Conservation (phyloP, 495 filamentous ascomycete genomes). For the Neurospora sp. region DNA sequence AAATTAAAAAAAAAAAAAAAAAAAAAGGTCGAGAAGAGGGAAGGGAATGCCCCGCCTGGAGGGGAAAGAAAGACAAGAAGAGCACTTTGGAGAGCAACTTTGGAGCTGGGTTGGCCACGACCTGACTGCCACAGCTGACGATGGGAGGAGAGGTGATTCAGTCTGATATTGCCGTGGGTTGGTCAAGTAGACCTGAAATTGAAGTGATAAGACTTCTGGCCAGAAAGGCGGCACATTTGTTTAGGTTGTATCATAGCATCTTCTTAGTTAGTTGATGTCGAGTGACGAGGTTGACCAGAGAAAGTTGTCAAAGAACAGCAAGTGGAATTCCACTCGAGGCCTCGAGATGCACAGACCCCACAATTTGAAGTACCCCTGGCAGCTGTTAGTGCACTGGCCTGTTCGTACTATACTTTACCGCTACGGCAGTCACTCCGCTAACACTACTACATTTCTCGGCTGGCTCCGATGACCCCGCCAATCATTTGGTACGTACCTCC, state of each 20-base stretch:
- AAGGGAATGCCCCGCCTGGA: background rate
- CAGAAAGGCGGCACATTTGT: background rate
- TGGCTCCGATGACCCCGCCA: background rate
- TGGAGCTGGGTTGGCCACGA: background rate
- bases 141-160: background rate
- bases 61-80: background rate
- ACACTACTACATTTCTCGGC: background rate
- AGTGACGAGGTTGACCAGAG: background rate
- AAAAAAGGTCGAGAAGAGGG: background rate
- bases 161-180: background rate
- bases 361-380: background rate
- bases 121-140: background rate
- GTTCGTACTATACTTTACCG: background rate
- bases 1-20: too few relatives aligned
- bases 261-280: background rate
- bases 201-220: background rate
- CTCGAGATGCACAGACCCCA: background rate
- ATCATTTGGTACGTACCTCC: background rate
- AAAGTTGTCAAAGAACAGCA: background rate
- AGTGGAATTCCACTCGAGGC: background rate
- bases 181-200: background rate
- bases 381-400: background rate
- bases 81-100: background rate
- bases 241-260: background rate
- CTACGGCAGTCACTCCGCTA: background rate